Evolutionary conservation across 257 asterid genomes (phyloP), one percentile per base, ranked within the genome.

Genomic region (Rubia yunnanensis): DNA sequence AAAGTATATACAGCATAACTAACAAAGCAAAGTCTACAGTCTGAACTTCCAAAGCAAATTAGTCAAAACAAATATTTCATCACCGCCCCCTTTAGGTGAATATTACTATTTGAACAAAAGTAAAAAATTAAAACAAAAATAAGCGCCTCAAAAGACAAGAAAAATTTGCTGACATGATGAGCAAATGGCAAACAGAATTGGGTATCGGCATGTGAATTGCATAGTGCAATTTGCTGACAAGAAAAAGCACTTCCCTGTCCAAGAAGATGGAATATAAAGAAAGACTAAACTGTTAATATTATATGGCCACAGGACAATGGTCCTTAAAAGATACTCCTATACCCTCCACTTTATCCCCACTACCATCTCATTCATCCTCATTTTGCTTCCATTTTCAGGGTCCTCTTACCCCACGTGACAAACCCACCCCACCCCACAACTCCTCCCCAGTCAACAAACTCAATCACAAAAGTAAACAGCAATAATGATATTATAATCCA

Each of bases 71-170:
- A 70, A 64, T 67, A 68, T 54, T n/a, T 79, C 15, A 68, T 67
- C 63, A 72, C 63, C 60, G 46, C 73, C 70, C 75, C 78, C 82
- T 83, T 73, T 67, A 44, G n/a, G n/a, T 20, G 6, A 66, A 67
- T 69, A 68, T 60, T 73, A 63, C 60, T 50, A 77, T 63, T 71
- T 61, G 79, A 73, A 76, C 70, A 78, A 85, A 86, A 76, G 76
- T 66, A 76, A 78, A 70, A 80, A 81, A 81, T 73, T 78, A 78
- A 83, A n/a, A n/a, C n/a, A n/a, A n/a, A n/a, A n/a, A n/a, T n/a
- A n/a, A n/a, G n/a, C n/a, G n/a, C 80, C 77, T 79, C 70, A 76
- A 92, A 89, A 87, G 83, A 84, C 85, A 81, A n/a, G 86, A 79
- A 72, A 48, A 73, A 71, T 69, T 73, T 74, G 79, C 74, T 53